Percentiles rank a stretch among this genome's conserved stretches.
These are phyloP conservation scores for Mycena pura DNA, from an alignment of 768 basidiomycete species.

Conservation along the genomic window DNA sequence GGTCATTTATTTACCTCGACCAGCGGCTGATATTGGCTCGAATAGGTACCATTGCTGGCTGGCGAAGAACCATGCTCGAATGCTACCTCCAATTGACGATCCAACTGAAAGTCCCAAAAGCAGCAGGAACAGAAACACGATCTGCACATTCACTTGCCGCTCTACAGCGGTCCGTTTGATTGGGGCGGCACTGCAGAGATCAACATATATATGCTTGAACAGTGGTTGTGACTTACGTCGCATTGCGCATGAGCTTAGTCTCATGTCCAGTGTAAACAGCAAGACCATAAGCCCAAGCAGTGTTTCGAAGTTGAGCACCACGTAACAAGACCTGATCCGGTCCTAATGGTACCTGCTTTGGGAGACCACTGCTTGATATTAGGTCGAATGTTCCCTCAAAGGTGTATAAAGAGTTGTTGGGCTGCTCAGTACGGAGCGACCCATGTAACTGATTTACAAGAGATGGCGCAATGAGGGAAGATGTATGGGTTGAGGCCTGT, in stretches of 20 bases:
- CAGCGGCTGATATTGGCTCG: slow-evolving; percentile 62
- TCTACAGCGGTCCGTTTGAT: slow-evolving; percentile 98
- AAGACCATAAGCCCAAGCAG: slow-evolving; percentile 94
- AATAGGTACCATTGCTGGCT: slow-evolving; percentile 90
- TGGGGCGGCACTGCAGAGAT: slow-evolving; percentile 76
- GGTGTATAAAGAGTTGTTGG: slow-evolving; percentile 97
- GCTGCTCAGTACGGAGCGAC: slow-evolving; percentile 91
- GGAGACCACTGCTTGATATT: slow-evolving; percentile 58
- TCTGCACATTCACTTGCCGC: slow-evolving; percentile 93
- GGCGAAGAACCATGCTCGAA: slow-evolving; percentile 90
- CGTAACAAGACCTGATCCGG: slow-evolving; percentile 94
- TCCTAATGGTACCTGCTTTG: slow-evolving; percentile 87
- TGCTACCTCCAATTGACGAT: slow-evolving; percentile 91
- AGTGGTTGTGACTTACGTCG: slow-evolving; percentile 70
- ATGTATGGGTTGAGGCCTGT: slow-evolving; percentile 86
- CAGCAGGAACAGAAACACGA: slow-evolving; percentile 91
- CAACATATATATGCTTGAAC: neutral
- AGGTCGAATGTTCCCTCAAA: slow-evolving; percentile 86
- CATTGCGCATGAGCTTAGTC: slow-evolving; percentile 98
- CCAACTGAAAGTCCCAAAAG: slow-evolving; percentile 88
- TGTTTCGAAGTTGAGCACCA: slow-evolving; percentile 95
- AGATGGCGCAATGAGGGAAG: slow-evolving; percentile 77
- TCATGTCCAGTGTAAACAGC: slow-evolving; percentile 97
- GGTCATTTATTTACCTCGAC: slow-evolving; percentile 57
- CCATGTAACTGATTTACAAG: slow-evolving; percentile 79